Conservation (phyloP, 169 alveolate species). For the Ichthyophthirius multifiliis region DNA sequence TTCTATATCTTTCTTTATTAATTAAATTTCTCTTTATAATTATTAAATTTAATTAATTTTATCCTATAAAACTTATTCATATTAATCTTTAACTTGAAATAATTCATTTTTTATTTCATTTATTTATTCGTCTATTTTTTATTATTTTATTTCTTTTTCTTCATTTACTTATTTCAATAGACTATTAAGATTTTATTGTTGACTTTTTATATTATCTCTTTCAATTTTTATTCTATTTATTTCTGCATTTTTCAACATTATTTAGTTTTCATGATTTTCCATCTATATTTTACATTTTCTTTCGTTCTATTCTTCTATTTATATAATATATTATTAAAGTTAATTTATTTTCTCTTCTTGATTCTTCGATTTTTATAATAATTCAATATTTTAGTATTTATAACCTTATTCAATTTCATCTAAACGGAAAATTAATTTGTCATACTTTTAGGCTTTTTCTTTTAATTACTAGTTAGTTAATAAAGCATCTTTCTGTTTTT, state of each 20-base stretch:
- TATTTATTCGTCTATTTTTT: slow-evolving; percentile 3
- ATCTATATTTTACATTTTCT: neutral
- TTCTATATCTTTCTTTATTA: neutral
- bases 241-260: neutral
- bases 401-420: neutral
- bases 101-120: neutral
- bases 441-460: neutral
- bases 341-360: neutral
- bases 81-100: neutral
- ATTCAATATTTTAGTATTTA: neutral
- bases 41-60: neutral
- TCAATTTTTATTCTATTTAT: neutral
- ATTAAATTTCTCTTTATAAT: neutral
- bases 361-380: neutral
- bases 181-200: neutral
- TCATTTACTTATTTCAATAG: neutral
- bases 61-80: neutral
- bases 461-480: neutral
- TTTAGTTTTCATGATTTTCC: neutral
- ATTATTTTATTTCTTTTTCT: neutral
- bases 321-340: neutral
- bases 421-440: neutral
- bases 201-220: neutral
- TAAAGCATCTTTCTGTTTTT: neutral
- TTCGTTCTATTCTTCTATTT: neutral